phyloP scores from a whole-genome alignment of 345 rosid genomes.

The Leavenworthia alabamica region DNA sequence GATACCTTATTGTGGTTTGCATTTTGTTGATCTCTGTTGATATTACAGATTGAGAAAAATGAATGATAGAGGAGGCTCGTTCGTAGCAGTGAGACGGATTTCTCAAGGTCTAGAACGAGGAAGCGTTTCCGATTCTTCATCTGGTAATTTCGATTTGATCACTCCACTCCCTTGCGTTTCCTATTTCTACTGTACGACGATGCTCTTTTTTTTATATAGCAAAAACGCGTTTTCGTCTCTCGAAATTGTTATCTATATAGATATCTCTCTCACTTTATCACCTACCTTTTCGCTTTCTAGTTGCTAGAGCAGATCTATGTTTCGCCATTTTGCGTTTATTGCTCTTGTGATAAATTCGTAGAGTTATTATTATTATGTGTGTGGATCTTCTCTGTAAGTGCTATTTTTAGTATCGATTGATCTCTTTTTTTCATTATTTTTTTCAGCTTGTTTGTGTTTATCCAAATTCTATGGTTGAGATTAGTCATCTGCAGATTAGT shows the following conservation, averaged over 20 bases:
- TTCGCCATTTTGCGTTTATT: constrained; percentile 21
- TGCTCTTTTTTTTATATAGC: background rate
- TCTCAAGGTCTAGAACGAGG: constrained; percentile 85
- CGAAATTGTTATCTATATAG: background rate
- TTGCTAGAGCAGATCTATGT: constrained; percentile 32
- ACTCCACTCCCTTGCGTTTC: background rate
- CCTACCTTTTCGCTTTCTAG: background rate
- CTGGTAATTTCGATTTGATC: constrained; percentile 42
- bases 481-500: background rate
- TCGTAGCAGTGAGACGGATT: constrained; percentile 95
- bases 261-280: constrained; percentile 13
- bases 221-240: constrained; percentile 26
- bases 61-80: constrained; percentile 98
- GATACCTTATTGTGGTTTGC: constrained; percentile 1
- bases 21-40: constrained; percentile 1
- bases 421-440: background rate
- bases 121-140: constrained; percentile 75
- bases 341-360: constrained; percentile 21
- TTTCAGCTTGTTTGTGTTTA: background rate
- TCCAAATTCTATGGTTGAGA: background rate
- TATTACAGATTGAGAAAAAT: constrained; percentile 32
- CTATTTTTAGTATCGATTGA: constrained; percentile 21
- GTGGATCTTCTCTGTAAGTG: constrained; percentile 51
- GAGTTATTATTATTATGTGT: constrained; percentile 39
- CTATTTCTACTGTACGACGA: background rate